Conservation (phyloP, 2,329 filamentous ascomycete genomes). For the Alternaria angustiovoidea region DNA sequence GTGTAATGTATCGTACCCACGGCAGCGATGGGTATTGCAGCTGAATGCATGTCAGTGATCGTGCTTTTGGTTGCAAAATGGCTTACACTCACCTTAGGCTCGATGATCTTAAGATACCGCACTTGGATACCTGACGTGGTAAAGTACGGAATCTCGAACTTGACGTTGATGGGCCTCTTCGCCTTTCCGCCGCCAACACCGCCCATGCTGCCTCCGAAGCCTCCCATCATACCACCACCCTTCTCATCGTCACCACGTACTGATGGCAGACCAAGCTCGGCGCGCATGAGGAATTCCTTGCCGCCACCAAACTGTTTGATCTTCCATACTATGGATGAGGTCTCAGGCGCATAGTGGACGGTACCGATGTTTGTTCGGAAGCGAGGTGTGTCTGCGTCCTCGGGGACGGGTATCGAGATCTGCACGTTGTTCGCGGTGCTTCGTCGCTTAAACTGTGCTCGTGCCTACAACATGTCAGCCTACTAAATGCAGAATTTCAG, state of each 20-base stretch:
- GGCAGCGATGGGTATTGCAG: slow-evolving; percentile 97
- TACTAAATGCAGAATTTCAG: not conserved
- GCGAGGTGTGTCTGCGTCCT: slow-evolving; percentile 93
- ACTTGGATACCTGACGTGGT: slow-evolving; percentile 99
- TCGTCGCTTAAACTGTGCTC: slow-evolving; percentile 96
- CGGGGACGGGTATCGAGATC: slow-evolving; percentile 94
- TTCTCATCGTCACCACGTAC: slow-evolving; percentile 95
- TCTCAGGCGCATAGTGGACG: slow-evolving; percentile 97
- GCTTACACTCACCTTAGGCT: slow-evolving; percentile 84
- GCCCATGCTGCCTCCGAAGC: slow-evolving; percentile 96
- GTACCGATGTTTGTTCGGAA: slow-evolving; percentile 98
- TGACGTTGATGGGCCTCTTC: slow-evolving; percentile 97
- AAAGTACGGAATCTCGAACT: slow-evolving; percentile 99
- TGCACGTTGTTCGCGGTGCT: slow-evolving; percentile 99
- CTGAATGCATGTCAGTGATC: slow-evolving; percentile 57
- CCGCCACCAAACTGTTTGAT: slow-evolving; percentile 99
- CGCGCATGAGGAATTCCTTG: slow-evolving; percentile 98
- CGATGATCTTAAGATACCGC: slow-evolving; percentile 97
- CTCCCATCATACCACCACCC: slow-evolving; percentile 96
- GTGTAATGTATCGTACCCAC: slow-evolving; percentile 98
- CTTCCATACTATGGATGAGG: slow-evolving; percentile 98
- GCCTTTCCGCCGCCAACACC: slow-evolving; percentile 82
- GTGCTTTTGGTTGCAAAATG: not conserved
- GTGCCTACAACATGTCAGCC: slow-evolving; percentile 63
- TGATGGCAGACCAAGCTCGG: slow-evolving; percentile 90